A percentile compares a stretch with the other conserved stretches of the same genome.
Conservation (phyloP, 2,329 filamentous ascomycete genomes). For the Pseudogymnoascus sp. region DNA sequence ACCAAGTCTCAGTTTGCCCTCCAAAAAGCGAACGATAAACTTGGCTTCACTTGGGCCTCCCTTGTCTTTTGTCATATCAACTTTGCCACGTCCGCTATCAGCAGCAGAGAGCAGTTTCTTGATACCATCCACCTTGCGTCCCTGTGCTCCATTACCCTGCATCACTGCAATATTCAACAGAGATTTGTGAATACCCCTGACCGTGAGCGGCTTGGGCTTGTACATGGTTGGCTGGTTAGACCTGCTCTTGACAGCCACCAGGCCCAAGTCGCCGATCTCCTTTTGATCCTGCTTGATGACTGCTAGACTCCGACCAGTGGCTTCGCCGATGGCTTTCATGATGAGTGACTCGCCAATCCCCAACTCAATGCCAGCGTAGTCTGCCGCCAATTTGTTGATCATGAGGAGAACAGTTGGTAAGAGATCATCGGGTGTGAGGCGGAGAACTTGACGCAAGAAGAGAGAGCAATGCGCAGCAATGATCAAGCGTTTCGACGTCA, state of each 20-base stretch:
- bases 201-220: slow-evolving; percentile 84
- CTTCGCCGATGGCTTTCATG: slow-evolving; percentile 97
- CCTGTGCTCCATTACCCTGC: slow-evolving; percentile 78
- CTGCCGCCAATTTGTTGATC: slow-evolving; percentile 95
- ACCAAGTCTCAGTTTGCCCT: slow-evolving; percentile 87
- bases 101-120: slow-evolving; percentile 93
- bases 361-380: slow-evolving; percentile 92
- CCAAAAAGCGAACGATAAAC: slow-evolving; percentile 83
- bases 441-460: slow-evolving; percentile 89
- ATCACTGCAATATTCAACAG: slow-evolving; percentile 82
- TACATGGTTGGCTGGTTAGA: slow-evolving; percentile 97
- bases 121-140: slow-evolving; percentile 85
- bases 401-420: slow-evolving; percentile 85
- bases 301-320: slow-evolving; percentile 75
- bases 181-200: slow-evolving; percentile 78
- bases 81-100: slow-evolving; percentile 65
- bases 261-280: slow-evolving; percentile 88
- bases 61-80: slow-evolving; percentile 87
- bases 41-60: slow-evolving; percentile 93
- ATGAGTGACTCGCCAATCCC: slow-evolving; percentile 98
- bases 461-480: slow-evolving; percentile 84
- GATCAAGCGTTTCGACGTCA: slow-evolving; percentile 83
- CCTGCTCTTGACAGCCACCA: slow-evolving; percentile 92
- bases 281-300: slow-evolving; percentile 95
- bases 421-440: slow-evolving; percentile 80